A percentile compares a stretch with the other conserved stretches of the same genome.
phyloP scores from a whole-genome alignment of 2,329 filamentous ascomycete species.

The Chalaropsis thielavioides region DNA sequence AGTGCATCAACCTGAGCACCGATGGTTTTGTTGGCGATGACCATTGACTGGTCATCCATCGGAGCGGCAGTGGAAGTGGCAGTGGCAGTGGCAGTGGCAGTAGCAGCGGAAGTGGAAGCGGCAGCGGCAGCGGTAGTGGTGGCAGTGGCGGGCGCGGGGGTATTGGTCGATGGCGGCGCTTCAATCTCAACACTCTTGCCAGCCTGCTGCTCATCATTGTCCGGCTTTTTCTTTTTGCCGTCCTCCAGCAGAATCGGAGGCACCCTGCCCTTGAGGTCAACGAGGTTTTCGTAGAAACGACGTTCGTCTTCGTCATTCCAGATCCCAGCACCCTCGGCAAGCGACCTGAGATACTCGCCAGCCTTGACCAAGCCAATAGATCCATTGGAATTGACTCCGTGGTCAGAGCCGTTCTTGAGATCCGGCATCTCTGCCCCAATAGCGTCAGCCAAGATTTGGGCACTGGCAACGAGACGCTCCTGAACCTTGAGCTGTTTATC shows the following conservation, averaged over 20 bases:
- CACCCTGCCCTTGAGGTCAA: conserved; percentile 90
- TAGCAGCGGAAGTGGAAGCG: conserved; percentile 32
- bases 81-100: conserved; percentile 25
- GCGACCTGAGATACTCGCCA: conserved; percentile 79
- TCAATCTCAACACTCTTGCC: conserved; percentile 58
- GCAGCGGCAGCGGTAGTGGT: conserved; percentile 26
- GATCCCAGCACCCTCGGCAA: conserved; percentile 81
- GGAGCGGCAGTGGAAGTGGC: conserved; percentile 29
- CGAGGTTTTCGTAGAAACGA: conserved; percentile 92
- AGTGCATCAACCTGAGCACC: conserved; percentile 92
- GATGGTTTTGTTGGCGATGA: conserved; percentile 94
- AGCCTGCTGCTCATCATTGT: conserved; percentile 67
- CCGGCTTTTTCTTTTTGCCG: conserved; percentile 80
- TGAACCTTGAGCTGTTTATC: conserved; percentile 88
- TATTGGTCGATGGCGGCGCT: conserved; percentile 30
- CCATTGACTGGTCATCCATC: conserved; percentile 70
- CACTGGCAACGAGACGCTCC: conserved; percentile 78
- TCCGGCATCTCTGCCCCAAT: conserved; percentile 89
- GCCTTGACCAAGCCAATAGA: conserved; percentile 89
- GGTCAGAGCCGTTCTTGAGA: conserved; percentile 66
- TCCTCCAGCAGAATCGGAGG: conserved; percentile 89
- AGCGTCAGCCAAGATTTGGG: conserved; percentile 78
- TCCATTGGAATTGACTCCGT: conserved; percentile 49
- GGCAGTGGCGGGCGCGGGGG: conserved; percentile 23
- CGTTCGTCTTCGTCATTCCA: conserved; percentile 98